Evolutionary conservation across 306 rosid species (phyloP).

Genomic region (Potentilla sterilis): DNA sequence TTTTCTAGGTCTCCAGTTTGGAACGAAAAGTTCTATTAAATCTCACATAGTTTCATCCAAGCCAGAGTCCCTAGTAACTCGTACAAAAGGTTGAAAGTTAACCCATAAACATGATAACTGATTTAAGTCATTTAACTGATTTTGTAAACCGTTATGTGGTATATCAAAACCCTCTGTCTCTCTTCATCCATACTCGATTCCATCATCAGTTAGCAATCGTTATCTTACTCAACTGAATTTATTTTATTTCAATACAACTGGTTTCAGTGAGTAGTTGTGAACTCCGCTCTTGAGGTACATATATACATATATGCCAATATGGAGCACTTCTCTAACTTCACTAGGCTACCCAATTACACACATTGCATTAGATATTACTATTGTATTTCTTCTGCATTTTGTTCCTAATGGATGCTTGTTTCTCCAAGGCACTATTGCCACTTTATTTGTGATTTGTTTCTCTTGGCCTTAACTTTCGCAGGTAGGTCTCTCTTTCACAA

Average conservation of each 20-base stretch:
- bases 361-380: not conserved
- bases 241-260: not conserved
- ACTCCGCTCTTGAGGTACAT: not conserved
- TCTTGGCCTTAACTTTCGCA: not conserved
- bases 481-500: slow-evolving; percentile 20
- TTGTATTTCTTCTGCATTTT: not conserved
- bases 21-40: too few relatives aligned
- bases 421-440: not conserved
- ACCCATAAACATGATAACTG: too few relatives aligned
- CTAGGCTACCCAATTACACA: not conserved
- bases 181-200: not conserved
- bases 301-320: not conserved
- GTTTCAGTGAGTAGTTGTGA: not conserved
- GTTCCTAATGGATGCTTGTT: not conserved
- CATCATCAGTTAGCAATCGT: not conserved
- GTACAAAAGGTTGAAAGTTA: too few relatives aligned
- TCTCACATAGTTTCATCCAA: too few relatives aligned
- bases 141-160: not conserved
- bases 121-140: too few relatives aligned
- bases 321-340: not conserved
- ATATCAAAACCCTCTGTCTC: not conserved
- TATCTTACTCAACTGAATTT: not conserved
- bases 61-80: too few relatives aligned
- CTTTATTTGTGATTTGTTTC: not conserved
- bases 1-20: too few relatives aligned